Base-by-base conservation (phyloP, 805 yeast genomes). In the Clavispora vitiphila region DNA sequence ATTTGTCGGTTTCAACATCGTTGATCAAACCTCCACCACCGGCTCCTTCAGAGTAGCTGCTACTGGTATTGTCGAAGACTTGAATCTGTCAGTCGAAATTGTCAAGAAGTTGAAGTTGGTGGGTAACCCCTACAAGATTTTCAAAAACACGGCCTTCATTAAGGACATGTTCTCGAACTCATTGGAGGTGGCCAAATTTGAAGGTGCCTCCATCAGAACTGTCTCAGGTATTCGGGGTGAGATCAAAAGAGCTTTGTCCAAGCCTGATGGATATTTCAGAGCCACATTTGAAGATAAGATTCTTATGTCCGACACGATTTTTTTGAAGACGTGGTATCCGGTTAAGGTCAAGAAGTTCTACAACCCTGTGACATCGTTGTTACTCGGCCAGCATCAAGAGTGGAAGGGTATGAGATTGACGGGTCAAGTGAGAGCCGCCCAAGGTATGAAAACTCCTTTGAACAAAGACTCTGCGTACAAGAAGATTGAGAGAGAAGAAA, bases 151-250 rank as follows among this genome's bases (percentile, higher is more conserved):
- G 4, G 99, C 99, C 1, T 93, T 95, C 61, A 83, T 93, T 58
- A 91, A 88, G 65, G 97, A 91, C 57, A 93, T 93, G 99, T 93
- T 93, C 62, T 73, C 84, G 21, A 82, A 93, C 45, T 77, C 95
- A 0, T 72, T 93, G 65, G 99, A 93, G 67, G 96, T 91, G 43
- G 98, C 98, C 30, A 86, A 89, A 61, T 93, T 93, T 58, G 99
- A 93, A 69, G 99, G 99, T 44, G 99, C 99, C 0, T 83, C 89
- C 35, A 89, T 93, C 58, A 85, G 89, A 63, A 95, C 99, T 0
- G 99, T 93, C 4, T 86, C 96, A 7, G 99, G 99, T 46, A 88
- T 93, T 44, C 74, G 99, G 53, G 99, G 99, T 64, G 98, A 93
- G 63, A 91, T 93, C 55, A 93, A 93, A 62, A 75, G 97, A 49